Evolutionary conservation across 352 stramenopile species (phyloP), one percentile per base, ranked within the genome.

Genomic region (Phytopythium oedochilum): DNA sequence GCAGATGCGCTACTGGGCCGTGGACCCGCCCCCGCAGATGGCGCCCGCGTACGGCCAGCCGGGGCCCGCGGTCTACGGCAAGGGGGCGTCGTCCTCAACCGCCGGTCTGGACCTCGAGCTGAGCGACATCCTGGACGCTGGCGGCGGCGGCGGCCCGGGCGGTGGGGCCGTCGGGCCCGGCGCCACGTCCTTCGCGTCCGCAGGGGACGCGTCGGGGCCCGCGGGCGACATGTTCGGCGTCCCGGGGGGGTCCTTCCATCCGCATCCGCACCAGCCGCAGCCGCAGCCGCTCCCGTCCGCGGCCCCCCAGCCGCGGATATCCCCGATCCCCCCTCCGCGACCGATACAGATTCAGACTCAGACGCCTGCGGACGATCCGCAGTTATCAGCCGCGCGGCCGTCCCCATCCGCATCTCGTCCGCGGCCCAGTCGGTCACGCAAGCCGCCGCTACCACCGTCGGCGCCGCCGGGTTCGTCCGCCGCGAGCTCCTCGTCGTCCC

Each of bases 81-180:
- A 12, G 18, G 18, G 7, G 38, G 26, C 51, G 20, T 25, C 51
- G 25, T 29, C 26, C 25, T 11, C 10, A 20, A 38, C 51, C 25
- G 38, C 11, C 38, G 39, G 42, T 9, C 39, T 83, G 42, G 72
- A 78, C 39, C 51, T 83, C 28, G 72, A 74, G 49, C 63, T 81
- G 14, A 48, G 59, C 32, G 75, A 73, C 14, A 79, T 83, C 31
- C 28, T 86, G 22, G 60, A 66, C 39, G 55, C 48, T 20, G 20
- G 32, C 10, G 50, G n/a, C n/a, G n/a, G n/a, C 10, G 5, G 25
- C 48, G 17, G 20, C 28, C 12, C 49, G 35, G 46, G 50, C 5
- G 31, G n/a, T n/a, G n/a, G n/a, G 23, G 20, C 45, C 45, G 20
- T 46, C 59, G 20, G 50, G 9, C 17, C 48, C 47, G 1, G 54